phyloP scores from a whole-genome alignment of 148 eudicot genomes.

The Persicaria tinctoria region DNA sequence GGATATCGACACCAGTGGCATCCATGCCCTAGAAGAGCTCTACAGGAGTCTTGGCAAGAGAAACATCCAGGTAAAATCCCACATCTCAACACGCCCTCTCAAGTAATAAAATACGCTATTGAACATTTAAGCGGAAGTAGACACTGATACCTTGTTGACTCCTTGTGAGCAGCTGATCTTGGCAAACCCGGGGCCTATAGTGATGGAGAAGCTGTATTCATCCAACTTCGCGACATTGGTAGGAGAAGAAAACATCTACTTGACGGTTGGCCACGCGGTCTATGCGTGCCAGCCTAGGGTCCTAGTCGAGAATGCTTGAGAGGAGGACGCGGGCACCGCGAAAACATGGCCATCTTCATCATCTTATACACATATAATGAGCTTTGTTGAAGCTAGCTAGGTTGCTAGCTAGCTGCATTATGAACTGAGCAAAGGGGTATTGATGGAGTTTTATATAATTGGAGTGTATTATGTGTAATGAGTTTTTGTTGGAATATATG shows the following conservation, averaged over 20 bases:
- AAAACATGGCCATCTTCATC: background rate
- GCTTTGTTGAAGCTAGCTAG: background rate
- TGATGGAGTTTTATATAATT: too few relatives aligned
- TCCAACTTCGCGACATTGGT: slow-evolving; percentile 29
- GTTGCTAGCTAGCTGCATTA: background rate
- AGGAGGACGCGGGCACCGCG: background rate
- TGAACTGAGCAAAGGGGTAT: background rate
- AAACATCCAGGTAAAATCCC: slow-evolving; percentile 35
- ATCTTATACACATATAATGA: background rate
- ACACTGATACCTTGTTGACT: background rate
- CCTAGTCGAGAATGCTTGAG: slow-evolving; percentile 27
- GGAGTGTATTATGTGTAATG: background rate
- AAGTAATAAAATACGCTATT: background rate
- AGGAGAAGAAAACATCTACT: slow-evolving; percentile 53
- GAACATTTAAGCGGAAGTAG: background rate
- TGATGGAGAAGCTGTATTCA: slow-evolving; percentile 46
- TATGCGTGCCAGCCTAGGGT: slow-evolving; percentile 25
- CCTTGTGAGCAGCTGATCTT: slow-evolving; percentile 36
- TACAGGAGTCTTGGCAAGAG: slow-evolving; percentile 43
- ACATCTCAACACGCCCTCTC: background rate
- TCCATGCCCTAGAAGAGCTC: slow-evolving; percentile 60
- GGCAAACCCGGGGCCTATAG: slow-evolving; percentile 51
- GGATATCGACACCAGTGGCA: slow-evolving; percentile 71
- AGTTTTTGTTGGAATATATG: background rate
- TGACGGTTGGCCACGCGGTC: slow-evolving; percentile 56